A percentile compares a stretch with the other conserved stretches of the same genome.
Conservation (phyloP, 164 flowering plant genomes). For the Umbellularia californica region DNA sequence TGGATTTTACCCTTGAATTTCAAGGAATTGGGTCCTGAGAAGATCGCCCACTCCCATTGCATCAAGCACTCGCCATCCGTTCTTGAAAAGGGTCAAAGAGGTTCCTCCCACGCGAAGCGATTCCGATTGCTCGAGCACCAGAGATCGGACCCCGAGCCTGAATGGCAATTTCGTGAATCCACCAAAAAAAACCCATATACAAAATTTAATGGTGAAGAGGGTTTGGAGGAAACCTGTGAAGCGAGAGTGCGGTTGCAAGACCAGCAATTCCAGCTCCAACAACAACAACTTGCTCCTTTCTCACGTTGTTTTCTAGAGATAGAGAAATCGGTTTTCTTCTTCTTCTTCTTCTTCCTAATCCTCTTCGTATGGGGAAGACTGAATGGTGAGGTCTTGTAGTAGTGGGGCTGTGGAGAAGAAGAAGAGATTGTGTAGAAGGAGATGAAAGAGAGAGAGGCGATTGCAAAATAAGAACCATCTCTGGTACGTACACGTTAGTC, state of each 20-base stretch:
- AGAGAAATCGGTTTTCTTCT: background rate
- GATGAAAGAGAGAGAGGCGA: background rate
- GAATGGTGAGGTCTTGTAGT: background rate
- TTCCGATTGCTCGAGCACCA: constrained; percentile 84
- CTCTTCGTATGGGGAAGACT: background rate
- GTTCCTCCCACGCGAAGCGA: constrained; percentile 80
- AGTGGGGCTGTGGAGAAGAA: background rate
- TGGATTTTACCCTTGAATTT: constrained; percentile 68
- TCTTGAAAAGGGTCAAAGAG: constrained; percentile 84
- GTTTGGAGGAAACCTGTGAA: constrained; percentile 44
- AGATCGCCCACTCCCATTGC: constrained; percentile 68
- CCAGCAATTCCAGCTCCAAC: constrained; percentile 92
- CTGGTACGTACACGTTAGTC: background rate
- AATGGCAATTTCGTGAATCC: background rate
- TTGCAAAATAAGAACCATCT: constrained; percentile 4
- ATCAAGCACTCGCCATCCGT: constrained; percentile 92
- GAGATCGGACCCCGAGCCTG: constrained; percentile 71
- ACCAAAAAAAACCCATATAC: background rate
- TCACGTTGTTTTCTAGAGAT: constrained; percentile 12
- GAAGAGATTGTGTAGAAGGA: background rate
- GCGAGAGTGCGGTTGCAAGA: constrained; percentile 77
- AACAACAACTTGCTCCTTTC: constrained; percentile 55
- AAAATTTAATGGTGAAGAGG: background rate
- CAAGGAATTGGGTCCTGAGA: constrained; percentile 69
- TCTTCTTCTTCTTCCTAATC: background rate